Percentiles rank a stretch among this genome's conserved stretches.
phyloP scores from a whole-genome alignment of 257 asterid species.

The Scutellaria barbata region DNA sequence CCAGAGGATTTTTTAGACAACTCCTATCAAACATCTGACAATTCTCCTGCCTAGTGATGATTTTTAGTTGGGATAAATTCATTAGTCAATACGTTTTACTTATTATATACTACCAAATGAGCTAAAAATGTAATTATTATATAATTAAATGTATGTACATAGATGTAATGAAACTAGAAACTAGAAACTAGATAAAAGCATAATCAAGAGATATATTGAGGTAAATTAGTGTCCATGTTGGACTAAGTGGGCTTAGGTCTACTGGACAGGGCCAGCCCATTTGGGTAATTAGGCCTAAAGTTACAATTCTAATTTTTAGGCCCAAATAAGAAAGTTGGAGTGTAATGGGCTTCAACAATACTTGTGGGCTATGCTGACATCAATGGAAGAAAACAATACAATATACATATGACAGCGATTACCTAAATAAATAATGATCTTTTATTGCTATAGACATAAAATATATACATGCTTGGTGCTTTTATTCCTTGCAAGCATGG shows the following conservation, averaged over 20 bases:
- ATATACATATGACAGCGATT: constrained; percentile 20
- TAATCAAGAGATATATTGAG: no score
- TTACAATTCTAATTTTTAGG: background rate
- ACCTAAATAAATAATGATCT: background rate
- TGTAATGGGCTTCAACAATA: background rate
- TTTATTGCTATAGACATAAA: background rate
- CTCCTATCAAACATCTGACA: background rate
- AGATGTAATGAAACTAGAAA: no score
- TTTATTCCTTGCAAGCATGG: constrained; percentile 42
- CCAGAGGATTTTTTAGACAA: no score
- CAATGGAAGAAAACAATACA: background rate
- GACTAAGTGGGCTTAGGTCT: background rate
- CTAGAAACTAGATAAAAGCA: no score
- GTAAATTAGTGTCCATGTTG: background rate
- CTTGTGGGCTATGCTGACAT: background rate
- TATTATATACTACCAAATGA: no score
- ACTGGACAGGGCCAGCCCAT: background rate
- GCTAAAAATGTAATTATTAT: no score
- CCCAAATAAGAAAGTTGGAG: background rate
- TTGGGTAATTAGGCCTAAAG: background rate
- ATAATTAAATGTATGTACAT: no score
- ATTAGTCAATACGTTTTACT: no score
- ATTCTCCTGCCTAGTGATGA: background rate
- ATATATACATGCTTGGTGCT: constrained; percentile 22
- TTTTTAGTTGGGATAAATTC: no score